A percentile compares a stretch with the other conserved stretches of the same genome.
Evolutionary conservation across 192 early-diverging fungal genomes (phyloP).

Genomic region (Rhizoclosmatium globosum): DNA sequence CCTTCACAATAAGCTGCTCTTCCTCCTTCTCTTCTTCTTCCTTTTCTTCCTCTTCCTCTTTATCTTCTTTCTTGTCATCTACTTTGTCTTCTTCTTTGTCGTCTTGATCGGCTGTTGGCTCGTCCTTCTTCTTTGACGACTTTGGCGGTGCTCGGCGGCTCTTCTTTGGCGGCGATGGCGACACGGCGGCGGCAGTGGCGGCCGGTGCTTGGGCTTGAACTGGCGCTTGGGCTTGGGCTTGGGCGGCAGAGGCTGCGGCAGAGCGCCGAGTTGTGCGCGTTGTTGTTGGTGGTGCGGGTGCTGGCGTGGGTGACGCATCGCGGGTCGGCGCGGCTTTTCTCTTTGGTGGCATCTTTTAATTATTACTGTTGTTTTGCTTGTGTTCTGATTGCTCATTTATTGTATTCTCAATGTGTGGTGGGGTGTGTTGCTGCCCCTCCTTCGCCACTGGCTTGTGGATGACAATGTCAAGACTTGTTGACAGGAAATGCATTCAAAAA

Average conservation of each 20-base stretch:
- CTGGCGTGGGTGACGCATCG: neutral
- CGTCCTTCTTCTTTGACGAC: constrained; percentile 16
- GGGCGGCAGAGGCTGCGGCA: too few species aligned
- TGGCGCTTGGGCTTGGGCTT: neutral
- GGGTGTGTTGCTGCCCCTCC: too few species aligned
- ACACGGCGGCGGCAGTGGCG: neutral
- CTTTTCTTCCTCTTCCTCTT: constrained; percentile 30
- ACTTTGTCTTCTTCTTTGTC: constrained; percentile 19
- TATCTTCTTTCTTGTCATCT: constrained; percentile 26
- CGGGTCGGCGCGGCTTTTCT: neutral
- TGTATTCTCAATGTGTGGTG: too few species aligned
- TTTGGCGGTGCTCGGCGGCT: neutral
- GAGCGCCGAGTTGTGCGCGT: neutral
- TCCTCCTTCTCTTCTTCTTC: constrained; percentile 34
- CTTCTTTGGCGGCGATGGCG: neutral
- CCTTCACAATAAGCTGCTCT: constrained; percentile 41
- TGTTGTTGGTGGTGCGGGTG: neutral
- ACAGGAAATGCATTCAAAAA: too few species aligned
- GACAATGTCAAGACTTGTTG: too few species aligned
- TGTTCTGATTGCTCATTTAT: too few species aligned
- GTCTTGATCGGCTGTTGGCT: constrained; percentile 2
- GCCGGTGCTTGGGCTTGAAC: neutral
- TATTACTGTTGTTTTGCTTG: too few species aligned
- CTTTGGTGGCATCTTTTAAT: neutral
- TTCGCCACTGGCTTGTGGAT: too few species aligned